These are phyloP conservation scores for Podospora bellae-mahoneyi DNA, from an alignment of 495 filamentous ascomycete genomes.

Conservation along the genomic window DNA sequence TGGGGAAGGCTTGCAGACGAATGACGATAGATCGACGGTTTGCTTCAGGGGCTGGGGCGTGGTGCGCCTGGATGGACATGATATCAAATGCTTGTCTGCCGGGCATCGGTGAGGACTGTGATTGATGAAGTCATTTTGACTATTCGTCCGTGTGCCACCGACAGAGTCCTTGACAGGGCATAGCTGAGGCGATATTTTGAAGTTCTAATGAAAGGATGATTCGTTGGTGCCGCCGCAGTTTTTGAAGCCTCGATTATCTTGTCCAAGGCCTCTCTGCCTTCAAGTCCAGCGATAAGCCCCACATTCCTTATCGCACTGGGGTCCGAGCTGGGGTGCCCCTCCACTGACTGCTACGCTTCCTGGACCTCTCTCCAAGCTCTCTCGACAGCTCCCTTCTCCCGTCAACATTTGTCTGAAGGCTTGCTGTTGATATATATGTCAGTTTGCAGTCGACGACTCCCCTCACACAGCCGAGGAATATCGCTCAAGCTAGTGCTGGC, in stretches of 20 bases:
- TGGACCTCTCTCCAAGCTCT: not conserved
- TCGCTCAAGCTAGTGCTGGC: not conserved
- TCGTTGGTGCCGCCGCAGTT: too few relatives aligned
- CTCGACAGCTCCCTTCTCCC: not conserved
- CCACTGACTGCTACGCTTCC: not conserved
- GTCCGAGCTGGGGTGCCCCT: not conserved
- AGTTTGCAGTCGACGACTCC: not conserved
- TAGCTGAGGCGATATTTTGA: too few relatives aligned
- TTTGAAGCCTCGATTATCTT: too few relatives aligned
- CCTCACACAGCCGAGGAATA: not conserved
- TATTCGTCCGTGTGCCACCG: too few relatives aligned
- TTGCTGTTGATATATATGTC: not conserved
- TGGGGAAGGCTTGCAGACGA: not conserved
- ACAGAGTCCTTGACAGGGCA: too few relatives aligned
- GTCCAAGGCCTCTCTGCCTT: too few relatives aligned
- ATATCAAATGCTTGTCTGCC: too few relatives aligned
- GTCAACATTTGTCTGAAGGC: not conserved
- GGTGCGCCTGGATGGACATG: too few relatives aligned
- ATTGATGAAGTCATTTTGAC: too few relatives aligned
- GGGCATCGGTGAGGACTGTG: too few relatives aligned
- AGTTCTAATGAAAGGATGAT: too few relatives aligned
- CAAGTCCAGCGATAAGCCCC: not conserved
- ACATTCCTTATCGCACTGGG: not conserved
- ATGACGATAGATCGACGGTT: not conserved
- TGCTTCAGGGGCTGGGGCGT: too few relatives aligned